Conservation (phyloP, 805 yeast genomes). For the Starmerella sp. region DNA sequence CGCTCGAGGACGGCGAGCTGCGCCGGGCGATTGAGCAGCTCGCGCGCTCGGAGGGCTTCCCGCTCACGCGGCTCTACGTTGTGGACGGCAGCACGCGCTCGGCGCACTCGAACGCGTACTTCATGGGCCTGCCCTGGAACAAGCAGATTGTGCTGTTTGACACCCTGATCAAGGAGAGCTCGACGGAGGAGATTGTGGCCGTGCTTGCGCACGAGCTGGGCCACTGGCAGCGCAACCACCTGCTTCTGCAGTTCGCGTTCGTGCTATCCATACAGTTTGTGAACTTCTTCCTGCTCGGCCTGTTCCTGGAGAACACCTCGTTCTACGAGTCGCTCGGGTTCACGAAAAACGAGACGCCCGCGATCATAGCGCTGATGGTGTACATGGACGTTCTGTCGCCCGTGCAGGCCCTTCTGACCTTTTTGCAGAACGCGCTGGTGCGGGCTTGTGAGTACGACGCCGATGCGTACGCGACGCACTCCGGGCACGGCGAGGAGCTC, state of each 20-base stretch:
- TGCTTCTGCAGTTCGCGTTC: constrained; percentile 58
- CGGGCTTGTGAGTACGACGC: constrained; percentile 92
- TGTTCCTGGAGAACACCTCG: constrained; percentile 67
- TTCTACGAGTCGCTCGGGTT: constrained; percentile 76
- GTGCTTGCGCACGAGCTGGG: constrained; percentile 98
- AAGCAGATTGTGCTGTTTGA: constrained; percentile 92
- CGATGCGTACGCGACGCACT: constrained; percentile 67
- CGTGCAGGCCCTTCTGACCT: constrained; percentile 54
- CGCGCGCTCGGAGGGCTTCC: constrained; percentile 69
- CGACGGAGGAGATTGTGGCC: constrained; percentile 75
- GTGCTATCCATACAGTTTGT: constrained; percentile 54
- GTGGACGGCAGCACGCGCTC: constrained; percentile 97
- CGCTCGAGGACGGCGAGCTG: constrained; percentile 82
- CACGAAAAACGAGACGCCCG: constrained; percentile 45
- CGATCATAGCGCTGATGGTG: constrained; percentile 67
- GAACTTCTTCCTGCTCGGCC: constrained; percentile 63
- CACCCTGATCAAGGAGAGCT: constrained; percentile 71
- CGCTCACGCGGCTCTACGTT: constrained; percentile 72
- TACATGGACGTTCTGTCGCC: constrained; percentile 75
- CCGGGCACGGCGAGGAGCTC: constrained; percentile 61
- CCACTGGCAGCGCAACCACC: constrained; percentile 89
- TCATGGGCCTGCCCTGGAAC: constrained; percentile 92
- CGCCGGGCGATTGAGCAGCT: constrained; percentile 68
- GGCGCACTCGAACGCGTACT: constrained; percentile 93
- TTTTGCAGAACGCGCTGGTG: constrained; percentile 55